phyloP scores from a whole-genome alignment of 2,329 filamentous ascomycete species.

The Fusarium illudens region DNA sequence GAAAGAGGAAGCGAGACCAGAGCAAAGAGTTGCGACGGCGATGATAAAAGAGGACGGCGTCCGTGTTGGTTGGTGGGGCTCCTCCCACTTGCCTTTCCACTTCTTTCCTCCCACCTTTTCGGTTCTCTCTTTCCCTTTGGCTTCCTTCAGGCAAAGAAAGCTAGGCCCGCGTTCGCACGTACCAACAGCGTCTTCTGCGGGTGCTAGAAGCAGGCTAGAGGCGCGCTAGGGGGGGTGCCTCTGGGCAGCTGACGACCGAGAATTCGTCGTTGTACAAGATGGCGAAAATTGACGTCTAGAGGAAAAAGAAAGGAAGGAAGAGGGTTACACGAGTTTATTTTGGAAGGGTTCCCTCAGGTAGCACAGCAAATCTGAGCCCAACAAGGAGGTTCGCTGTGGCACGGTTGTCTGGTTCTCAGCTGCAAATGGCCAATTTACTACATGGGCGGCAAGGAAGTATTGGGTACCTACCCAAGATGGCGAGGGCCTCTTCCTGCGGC shows the following conservation, averaged over 20 bases:
- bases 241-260: constrained; percentile 23
- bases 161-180: constrained; percentile 11
- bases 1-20: constrained; percentile 34
- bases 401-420: neutral
- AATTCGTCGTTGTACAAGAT: neutral
- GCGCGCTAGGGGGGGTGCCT: constrained; percentile 25
- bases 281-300: constrained; percentile 6
- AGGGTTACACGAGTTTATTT: neutral
- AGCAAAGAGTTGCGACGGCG: constrained; percentile 38
- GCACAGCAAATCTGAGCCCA: constrained; percentile 1
- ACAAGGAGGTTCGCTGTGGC: constrained; percentile 1
- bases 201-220: constrained; percentile 35
- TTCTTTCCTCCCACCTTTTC: constrained; percentile 3
- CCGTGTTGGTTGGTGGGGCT: constrained; percentile 36
- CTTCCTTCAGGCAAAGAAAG: constrained; percentile 10
- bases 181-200: constrained; percentile 3
- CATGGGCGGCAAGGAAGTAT: constrained; percentile 1
- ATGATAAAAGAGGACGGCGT: constrained; percentile 41
- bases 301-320: neutral
- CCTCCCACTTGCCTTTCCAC: constrained; percentile 23
- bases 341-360: neutral
- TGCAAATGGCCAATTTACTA: neutral
- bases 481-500: constrained; percentile 21
- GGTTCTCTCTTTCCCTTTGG: constrained; percentile 16
- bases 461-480: constrained; percentile 18